These are phyloP conservation scores for Sisymbrium altissimum DNA, from an alignment of 345 rosid genomes.

Conservation along the genomic window DNA sequence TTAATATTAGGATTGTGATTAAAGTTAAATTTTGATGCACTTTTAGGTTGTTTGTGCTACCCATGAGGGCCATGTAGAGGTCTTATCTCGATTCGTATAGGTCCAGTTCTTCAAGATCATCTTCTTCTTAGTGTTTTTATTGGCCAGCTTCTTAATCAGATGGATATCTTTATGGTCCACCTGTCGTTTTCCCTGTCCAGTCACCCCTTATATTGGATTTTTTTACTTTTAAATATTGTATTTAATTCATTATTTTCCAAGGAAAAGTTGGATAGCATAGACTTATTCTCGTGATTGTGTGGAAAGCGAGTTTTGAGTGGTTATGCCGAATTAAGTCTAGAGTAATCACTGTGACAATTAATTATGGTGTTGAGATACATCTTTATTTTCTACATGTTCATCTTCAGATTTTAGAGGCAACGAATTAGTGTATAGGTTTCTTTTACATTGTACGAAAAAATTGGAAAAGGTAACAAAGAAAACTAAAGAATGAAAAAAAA, in stretches of 20 bases:
- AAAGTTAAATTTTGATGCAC: neutral
- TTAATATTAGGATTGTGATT: neutral
- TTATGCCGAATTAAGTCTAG: neutral
- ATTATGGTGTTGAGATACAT: neutral
- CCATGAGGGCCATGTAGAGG: conserved; percentile 31
- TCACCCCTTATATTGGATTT: neutral
- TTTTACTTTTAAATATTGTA: neutral
- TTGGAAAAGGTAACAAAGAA: neutral
- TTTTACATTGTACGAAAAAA: neutral
- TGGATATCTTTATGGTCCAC: conserved; percentile 51
- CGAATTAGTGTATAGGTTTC: neutral
- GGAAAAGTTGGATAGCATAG: neutral
- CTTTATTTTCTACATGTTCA: neutral
- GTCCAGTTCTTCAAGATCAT: conserved; percentile 41
- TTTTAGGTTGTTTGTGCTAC: conserved; percentile 34
- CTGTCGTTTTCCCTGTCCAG: neutral
- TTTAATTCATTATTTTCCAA: neutral
- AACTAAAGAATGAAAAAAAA: neutral
- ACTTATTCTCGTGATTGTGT: conserved; percentile 5
- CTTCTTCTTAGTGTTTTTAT: conserved; percentile 38
- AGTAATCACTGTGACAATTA: neutral
- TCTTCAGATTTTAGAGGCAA: neutral
- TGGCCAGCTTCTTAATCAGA: conserved; percentile 45
- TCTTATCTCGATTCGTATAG: conserved; percentile 73
- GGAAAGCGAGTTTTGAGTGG: conserved; percentile 13